Base-by-base conservation (phyloP, 495 filamentous ascomycete genomes). In the Aspergillus olivimuriae region DNA sequence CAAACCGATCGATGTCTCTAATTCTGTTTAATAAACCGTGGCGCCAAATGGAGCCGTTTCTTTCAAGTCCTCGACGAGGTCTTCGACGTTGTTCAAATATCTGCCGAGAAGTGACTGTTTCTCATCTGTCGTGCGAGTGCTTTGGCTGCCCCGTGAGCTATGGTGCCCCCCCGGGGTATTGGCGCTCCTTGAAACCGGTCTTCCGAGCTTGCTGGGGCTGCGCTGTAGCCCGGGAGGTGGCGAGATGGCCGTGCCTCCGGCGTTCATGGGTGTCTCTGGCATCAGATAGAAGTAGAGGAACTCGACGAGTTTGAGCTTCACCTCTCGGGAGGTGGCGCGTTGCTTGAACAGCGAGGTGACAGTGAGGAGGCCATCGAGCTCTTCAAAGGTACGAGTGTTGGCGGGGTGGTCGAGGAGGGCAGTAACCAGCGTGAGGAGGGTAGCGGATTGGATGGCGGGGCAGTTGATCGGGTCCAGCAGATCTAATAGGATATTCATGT, bases 221-320 rank as follows among this genome's bases (percentile, higher is more conserved):
- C 82, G 70, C 57, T 84, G 83, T 41, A 83, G 59, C 39, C 78
- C 66, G 30, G 36, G 45, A 41, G 55, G 49, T 8, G 56, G 55
- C 4, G 70, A 56, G 4, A 62, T 66, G 2, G 72, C 68, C 16
- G 64, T 51, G 26, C 56, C 52, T 61, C 9, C 70, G 28, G 37
- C 74, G 57, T 55, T 31, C 11, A 75, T 74, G 1, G 85, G 80
- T 1, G 76, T 80, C 64, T 97, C 92, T 21, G 90, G 89, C 82
- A 96, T 95, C 37, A 98, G 80, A 63, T 97, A 98, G 65, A 96
- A 96, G 66, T 97, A 95, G 4, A 98, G 68, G 60, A 98, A 96
- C 57, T 98, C 92, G 45, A 95, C 82, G 8, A 94, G 76, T 54
- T 90, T 89, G 51, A 95, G 78, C 62, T 94, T 95, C 44, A 98